Evolutionary conservation across 2,329 filamentous ascomycete genomes (phyloP).

Genomic region (Epichloe gansuensis): DNA sequence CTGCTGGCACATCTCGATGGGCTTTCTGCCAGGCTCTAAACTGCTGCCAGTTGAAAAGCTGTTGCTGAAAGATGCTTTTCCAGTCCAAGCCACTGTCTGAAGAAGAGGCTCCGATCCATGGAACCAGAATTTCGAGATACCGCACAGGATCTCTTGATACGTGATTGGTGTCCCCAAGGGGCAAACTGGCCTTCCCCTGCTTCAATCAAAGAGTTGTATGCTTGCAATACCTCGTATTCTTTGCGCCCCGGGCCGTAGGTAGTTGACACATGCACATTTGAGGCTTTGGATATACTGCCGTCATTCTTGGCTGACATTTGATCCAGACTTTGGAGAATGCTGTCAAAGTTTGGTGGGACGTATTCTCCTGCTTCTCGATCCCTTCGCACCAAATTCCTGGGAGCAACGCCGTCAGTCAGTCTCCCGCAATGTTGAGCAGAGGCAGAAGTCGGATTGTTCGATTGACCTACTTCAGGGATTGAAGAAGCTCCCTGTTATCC

Average conservation of each 20-base stretch:
- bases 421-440: background rate
- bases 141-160: constrained; percentile 2
- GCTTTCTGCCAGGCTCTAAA: constrained; percentile 4
- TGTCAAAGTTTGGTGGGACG: constrained; percentile 3
- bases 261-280: background rate
- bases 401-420: background rate
- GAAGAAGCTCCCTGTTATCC: constrained; percentile 2
- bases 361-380: constrained; percentile 4
- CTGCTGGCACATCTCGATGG: background rate
- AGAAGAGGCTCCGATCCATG: background rate
- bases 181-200: constrained; percentile 4
- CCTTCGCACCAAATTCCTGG: constrained; percentile 1
- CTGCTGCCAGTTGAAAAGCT: constrained; percentile 3
- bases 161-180: background rate
- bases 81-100: background rate
- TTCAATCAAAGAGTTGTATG: constrained; percentile 3
- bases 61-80: constrained; percentile 3
- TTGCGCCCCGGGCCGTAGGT: constrained; percentile 3
- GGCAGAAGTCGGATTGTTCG: background rate
- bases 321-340: constrained; percentile 4
- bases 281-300: background rate
- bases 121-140: background rate
- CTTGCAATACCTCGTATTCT: constrained; percentile 4
- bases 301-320: constrained; percentile 6
- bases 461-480: constrained; percentile 4